Evolutionary conservation across 345 rosid genomes (phyloP), one percentile per base, ranked within the genome.

Genomic region (Adansonia digitata): DNA sequence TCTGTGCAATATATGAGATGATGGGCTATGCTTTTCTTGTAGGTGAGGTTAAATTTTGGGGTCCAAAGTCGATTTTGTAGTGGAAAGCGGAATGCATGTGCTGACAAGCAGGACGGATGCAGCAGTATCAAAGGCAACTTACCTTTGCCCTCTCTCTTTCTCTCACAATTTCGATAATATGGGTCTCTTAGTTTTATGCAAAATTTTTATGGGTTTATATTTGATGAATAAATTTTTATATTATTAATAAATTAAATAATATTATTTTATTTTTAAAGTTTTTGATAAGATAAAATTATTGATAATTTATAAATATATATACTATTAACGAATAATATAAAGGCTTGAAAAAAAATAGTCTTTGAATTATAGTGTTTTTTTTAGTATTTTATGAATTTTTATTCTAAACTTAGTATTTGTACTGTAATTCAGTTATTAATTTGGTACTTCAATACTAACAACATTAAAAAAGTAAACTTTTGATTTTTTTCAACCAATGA

Each of bases 51-150:
- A 89, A 82, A 75, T 74, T 81, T 62, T 77, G 69, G 88, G 87
- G 89, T 85, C 87, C 94, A 86, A 89, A 89, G 91, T 85, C 84
- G 89, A 85, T 85, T 81, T 85, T 83, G 93, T 74, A 86, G 93
- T 83, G 94, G 93, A 94, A 92, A 92, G 98, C 88, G 97, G 92
- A 84, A 78, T 85, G 91, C 98, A 92, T 92, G 97, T 94, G 97
- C 84, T 88, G 90, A 88, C 93, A 86, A 87, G 88, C 74, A 79
- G 80, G 86, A 85, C 81, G 86, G 78, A 55, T 78, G 87, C 87
- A 81, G 81, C 86, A 83, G 90, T 86, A 86, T 84, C 88, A 85
- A 90, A 88, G 95, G 91, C 91, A 85, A 82, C 85, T 84, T 90
- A 86, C 89, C 92, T 88, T 86, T 86, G 84, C 84, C 67, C 77